Evolutionary conservation across 1,139 yeast species (phyloP).

Genomic region (Hanseniaspora uvarum): DNA sequence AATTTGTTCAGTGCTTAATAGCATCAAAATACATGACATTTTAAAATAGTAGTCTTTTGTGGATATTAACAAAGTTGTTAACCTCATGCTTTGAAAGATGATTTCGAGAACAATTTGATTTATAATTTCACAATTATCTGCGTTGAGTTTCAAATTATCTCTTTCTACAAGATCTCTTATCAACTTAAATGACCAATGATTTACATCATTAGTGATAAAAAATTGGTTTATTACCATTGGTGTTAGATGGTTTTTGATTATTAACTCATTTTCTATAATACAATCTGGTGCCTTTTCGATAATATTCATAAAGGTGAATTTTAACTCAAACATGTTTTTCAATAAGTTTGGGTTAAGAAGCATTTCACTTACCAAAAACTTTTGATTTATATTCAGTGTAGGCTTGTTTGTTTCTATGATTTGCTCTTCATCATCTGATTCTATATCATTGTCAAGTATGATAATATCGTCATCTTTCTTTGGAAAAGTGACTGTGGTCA

Average conservation of each 20-base stretch:
- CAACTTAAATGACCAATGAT: constrained; percentile 1
- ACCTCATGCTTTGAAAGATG: background rate
- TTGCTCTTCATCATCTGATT: background rate
- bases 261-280: background rate
- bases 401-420: background rate
- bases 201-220: background rate
- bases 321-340: background rate
- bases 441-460: background rate
- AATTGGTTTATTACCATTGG: constrained; percentile 7
- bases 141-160: background rate
- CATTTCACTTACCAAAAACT: background rate
- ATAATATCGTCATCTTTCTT: background rate
- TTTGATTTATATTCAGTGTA: constrained; percentile 1
- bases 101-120: background rate
- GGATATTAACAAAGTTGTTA: constrained; percentile 19
- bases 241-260: background rate
- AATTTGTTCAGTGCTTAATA: constrained; percentile 37
- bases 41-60: constrained; percentile 37
- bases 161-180: background rate
- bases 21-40: constrained; percentile 35
- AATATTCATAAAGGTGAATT: background rate
- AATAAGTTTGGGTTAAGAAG: constrained; percentile 10
- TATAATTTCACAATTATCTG: background rate
- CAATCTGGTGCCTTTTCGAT: background rate
- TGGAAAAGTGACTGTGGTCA: background rate